phyloP scores from a whole-genome alignment of 2,329 filamentous ascomycete genomes.

The Aspergillus neoniger region DNA sequence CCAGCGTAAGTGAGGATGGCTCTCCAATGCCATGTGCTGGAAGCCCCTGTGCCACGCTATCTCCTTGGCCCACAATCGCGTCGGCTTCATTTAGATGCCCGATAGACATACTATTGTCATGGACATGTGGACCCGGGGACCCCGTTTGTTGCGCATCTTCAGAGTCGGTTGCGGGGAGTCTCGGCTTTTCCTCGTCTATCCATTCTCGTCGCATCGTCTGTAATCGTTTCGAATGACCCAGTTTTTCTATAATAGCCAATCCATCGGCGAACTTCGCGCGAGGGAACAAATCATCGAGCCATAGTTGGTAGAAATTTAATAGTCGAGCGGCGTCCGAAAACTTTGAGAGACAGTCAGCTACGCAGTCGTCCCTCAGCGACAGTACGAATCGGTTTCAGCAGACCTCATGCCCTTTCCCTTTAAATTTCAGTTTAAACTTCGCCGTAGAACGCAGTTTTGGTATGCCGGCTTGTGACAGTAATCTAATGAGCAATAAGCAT shows the following conservation, averaged over 20 bases:
- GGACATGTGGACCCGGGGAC: not conserved
- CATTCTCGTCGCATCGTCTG: conserved; percentile 74
- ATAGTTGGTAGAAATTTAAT: conserved; percentile 88
- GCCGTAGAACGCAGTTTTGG: conserved; percentile 75
- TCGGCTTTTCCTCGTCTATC: conserved; percentile 69
- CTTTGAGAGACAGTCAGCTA: conserved; percentile 44
- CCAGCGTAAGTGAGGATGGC: not conserved
- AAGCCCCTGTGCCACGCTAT: not conserved
- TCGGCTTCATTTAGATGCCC: not conserved
- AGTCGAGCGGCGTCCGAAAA: conserved; percentile 82
- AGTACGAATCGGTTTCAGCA: not conserved
- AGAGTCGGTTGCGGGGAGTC: conserved; percentile 8
- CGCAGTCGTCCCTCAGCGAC: not conserved
- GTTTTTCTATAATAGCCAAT: conserved; percentile 85
- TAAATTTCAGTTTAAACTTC: conserved; percentile 71
- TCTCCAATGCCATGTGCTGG: not conserved
- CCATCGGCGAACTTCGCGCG: conserved; percentile 93
- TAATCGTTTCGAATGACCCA: conserved; percentile 81
- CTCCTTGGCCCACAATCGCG: not conserved
- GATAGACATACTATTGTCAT: not conserved
- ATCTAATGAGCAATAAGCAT: conserved; percentile 48
- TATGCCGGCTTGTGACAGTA: conserved; percentile 82
- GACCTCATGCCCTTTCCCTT: conserved; percentile 93
- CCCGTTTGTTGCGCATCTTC: not conserved
- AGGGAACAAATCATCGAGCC: conserved; percentile 94